Percentiles rank a stretch among this genome's conserved stretches.
phyloP scores from a whole-genome alignment of 164 flowering plant genomes.

The Vitis rupestris region DNA sequence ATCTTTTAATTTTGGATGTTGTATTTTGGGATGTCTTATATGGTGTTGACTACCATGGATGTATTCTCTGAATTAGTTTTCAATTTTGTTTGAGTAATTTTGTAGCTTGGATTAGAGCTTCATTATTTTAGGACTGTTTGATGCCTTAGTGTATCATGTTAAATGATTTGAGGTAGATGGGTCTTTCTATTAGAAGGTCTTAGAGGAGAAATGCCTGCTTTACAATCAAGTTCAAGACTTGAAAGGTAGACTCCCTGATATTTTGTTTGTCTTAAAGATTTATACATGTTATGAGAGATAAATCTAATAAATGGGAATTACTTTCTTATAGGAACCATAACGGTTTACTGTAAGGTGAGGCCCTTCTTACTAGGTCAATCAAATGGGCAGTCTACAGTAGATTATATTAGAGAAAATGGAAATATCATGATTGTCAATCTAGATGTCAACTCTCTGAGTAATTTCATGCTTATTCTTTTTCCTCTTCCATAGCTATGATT shows the following conservation, averaged over 20 bases:
- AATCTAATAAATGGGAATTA: neutral
- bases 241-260: conserved; percentile 46
- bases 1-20: no score
- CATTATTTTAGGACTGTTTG: neutral
- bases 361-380: conserved; percentile 69
- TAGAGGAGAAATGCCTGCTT: conserved; percentile 76
- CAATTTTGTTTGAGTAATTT: no score
- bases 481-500: no score
- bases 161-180: conserved; percentile 59
- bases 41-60: no score
- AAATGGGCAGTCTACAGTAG: conserved; percentile 54
- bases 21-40: no score
- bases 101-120: no score
- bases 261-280: neutral
- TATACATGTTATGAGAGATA: neutral
- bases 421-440: conserved; percentile 70
- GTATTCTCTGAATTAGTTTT: no score
- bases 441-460: no score
- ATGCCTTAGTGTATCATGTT: conserved; percentile 46
- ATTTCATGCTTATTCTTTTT: no score
- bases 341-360: conserved; percentile 85
- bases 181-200: conserved; percentile 65
- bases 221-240: conserved; percentile 92
- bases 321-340: conserved; percentile 61
- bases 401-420: conserved; percentile 89